Conservation (phyloP, 306 rosid species). For the Hippophae rhamnoides region DNA sequence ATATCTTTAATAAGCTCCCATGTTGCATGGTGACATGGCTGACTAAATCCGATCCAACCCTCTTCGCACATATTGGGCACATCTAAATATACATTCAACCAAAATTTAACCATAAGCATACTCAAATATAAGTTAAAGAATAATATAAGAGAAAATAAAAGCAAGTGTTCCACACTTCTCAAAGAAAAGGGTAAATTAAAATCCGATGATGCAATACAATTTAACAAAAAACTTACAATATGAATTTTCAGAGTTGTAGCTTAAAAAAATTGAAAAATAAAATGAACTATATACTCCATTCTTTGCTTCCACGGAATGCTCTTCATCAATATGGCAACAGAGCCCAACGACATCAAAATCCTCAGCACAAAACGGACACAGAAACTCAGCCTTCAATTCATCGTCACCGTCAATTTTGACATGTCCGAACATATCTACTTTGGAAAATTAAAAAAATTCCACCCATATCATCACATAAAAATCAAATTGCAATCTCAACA, state of each 20-base stretch:
- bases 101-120: constrained; percentile 8
- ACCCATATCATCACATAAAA: too few species aligned
- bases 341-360: constrained; percentile 76
- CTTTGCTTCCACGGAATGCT: constrained; percentile 58
- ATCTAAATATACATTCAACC: constrained; percentile 36
- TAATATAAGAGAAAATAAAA: background rate
- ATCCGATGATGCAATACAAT: too few species aligned
- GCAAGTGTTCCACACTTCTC: background rate
- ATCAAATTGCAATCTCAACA: too few species aligned
- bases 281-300: constrained; percentile 40
- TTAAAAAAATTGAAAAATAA: background rate
- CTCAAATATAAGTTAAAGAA: constrained; percentile 4
- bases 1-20: constrained; percentile 71
- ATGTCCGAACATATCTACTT: constrained; percentile 47
- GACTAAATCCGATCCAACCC: constrained; percentile 66
- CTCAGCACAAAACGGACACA: constrained; percentile 72
- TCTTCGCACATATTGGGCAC: constrained; percentile 65
- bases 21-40: constrained; percentile 71
- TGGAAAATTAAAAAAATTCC: background rate
- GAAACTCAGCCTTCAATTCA: constrained; percentile 52
- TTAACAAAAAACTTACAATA: background rate
- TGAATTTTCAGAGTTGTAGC: too few species aligned
- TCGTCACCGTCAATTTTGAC: constrained; percentile 47
- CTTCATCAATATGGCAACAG: constrained; percentile 79
- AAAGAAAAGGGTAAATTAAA: background rate